Evolutionary conservation across 2,329 filamentous ascomycete genomes (phyloP).

Genomic region (Aspergillus pseudotamarii): DNA sequence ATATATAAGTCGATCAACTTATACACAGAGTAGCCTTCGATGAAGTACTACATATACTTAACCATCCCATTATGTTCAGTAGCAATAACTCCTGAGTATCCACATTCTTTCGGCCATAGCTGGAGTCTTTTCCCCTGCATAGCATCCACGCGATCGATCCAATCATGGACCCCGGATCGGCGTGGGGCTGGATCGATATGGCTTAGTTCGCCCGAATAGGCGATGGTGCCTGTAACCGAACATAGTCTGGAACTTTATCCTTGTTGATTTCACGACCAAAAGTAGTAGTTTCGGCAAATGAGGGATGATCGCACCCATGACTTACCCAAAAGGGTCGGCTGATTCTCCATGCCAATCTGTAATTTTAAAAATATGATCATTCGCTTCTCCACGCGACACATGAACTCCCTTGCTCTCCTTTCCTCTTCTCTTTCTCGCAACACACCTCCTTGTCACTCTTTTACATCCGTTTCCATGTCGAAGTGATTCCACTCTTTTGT

Average conservation of each 20-base stretch:
- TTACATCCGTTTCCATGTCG: not conserved
- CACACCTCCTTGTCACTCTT: not conserved
- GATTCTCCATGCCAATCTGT: not conserved
- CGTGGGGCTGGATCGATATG: not conserved
- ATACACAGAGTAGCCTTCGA: not conserved
- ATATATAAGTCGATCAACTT: not conserved
- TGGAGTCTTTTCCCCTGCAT: constrained; percentile 6
- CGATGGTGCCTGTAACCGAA: not conserved
- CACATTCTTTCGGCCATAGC: not conserved
- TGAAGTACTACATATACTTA: not conserved
- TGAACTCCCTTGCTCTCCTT: constrained; percentile 2
- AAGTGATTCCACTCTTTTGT: not conserved
- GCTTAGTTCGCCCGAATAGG: not conserved
- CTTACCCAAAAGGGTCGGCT: not conserved
- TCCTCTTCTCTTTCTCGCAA: constrained; percentile 9
- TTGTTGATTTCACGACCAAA: not conserved
- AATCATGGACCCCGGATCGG: constrained; percentile 1
- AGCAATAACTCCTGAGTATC: not conserved
- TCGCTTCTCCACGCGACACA: constrained; percentile 4
- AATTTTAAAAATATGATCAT: constrained; percentile 5
- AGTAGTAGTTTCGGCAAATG: not conserved
- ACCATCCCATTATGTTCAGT: not conserved
- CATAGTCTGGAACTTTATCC: not conserved
- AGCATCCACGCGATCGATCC: not conserved
- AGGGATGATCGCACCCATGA: not conserved